These are phyloP conservation scores for Lasiodiplodia sp. DNA, from an alignment of 2,329 filamentous ascomycete species.

Conservation along the genomic window DNA sequence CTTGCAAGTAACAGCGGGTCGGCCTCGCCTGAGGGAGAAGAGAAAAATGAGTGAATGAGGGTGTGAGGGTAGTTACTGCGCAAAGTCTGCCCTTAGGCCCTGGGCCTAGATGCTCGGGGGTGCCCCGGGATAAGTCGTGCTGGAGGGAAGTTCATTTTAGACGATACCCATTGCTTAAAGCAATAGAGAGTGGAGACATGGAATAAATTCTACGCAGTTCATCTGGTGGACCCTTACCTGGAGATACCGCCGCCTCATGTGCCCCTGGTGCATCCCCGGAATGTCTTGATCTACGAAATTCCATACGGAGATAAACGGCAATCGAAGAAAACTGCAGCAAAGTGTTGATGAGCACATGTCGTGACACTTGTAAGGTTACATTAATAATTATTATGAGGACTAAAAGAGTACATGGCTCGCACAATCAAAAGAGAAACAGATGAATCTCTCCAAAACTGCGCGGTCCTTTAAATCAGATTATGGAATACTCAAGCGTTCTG, in stretches of 20 bases:
- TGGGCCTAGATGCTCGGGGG: neutral
- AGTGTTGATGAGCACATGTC: too few species aligned
- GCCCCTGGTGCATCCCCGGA: neutral
- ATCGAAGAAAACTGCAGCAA: too few species aligned
- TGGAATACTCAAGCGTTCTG: too few species aligned
- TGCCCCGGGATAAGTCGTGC: neutral
- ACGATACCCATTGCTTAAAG: neutral
- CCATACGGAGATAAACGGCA: too few species aligned
- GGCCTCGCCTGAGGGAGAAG: neutral
- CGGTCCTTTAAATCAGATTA: too few species aligned
- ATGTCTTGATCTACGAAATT: too few species aligned
- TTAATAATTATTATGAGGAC: too few species aligned
- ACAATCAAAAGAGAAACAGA: too few species aligned
- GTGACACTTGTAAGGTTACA: too few species aligned
- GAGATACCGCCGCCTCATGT: neutral
- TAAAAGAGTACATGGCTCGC: too few species aligned
- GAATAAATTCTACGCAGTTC: neutral
- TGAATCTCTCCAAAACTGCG: too few species aligned
- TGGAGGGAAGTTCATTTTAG: neutral
- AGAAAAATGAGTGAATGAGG: neutral
- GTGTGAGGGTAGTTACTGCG: neutral
- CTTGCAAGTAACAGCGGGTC: neutral
- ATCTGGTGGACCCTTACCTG: neutral
- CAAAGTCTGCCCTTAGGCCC: neutral
- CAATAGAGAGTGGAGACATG: neutral